These are phyloP conservation scores for Fusarium gaditjirri DNA, from an alignment of 2,329 filamentous ascomycete genomes.

Conservation along the genomic window DNA sequence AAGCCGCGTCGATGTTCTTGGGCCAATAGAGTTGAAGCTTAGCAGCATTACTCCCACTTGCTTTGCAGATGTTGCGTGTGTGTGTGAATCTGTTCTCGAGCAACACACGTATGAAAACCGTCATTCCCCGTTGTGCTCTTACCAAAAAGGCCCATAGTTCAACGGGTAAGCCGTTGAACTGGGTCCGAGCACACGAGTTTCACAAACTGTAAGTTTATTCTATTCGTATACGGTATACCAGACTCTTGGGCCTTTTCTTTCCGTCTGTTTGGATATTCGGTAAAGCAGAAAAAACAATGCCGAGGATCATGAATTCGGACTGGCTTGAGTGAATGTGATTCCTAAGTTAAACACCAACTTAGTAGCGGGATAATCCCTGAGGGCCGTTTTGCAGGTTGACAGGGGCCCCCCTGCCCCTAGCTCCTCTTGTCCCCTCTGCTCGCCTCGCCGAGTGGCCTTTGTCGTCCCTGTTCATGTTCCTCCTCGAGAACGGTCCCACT, in stretches of 20 bases:
- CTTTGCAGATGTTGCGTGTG: constrained; percentile 26
- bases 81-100: constrained; percentile 4
- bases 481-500: constrained; percentile 26
- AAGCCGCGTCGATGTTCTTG: constrained; percentile 9
- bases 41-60: constrained; percentile 6
- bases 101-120: constrained; percentile 34
- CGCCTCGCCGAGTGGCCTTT: constrained; percentile 24
- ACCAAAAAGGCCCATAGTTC: constrained; percentile 3
- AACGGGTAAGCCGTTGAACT: constrained; percentile 22
- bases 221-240: constrained; percentile 17
- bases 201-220: constrained; percentile 6
- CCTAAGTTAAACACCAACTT: constrained; percentile 10
- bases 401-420: constrained; percentile 13
- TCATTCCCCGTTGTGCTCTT: constrained; percentile 28
- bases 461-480: constrained; percentile 11
- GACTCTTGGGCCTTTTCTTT: constrained; percentile 22
- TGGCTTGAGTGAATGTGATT: not conserved
- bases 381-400: constrained; percentile 35
- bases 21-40: constrained; percentile 8
- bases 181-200: constrained; percentile 24
- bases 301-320: not conserved
- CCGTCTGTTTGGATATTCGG: constrained; percentile 13
- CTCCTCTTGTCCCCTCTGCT: constrained; percentile 18
- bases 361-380: constrained; percentile 28
- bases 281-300: not conserved